Base-by-base conservation (phyloP, 1,284 basidiomycete genomes). In the Heterobasidion occidentale region DNA sequence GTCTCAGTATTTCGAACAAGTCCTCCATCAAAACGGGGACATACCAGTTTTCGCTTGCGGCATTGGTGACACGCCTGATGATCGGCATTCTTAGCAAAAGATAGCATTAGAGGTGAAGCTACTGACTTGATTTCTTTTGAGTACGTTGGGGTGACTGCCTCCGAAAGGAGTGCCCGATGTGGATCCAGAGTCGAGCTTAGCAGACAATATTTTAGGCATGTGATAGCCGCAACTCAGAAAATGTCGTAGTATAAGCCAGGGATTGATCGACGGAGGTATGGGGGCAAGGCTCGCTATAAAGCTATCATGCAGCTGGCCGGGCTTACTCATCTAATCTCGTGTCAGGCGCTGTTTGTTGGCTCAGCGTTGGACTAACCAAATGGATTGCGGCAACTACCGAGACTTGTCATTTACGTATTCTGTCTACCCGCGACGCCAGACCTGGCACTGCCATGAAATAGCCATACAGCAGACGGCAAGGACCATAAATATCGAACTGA, bases 41-140 rank as follows among this genome's bases (percentile, higher is more conserved):
- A 71, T 65, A 88, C 87, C 71, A 89, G 67, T 70, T 89, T 89
- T 58, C 87, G 77, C 60, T 79, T 75, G 46, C 87, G 83, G 66
- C 86, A 89, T 74, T 88, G 72, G 60, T 73, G 74, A 58, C 68
- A 70, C 3, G 72, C 70, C 69, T 72, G 47, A 36, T n/a, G 17
- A 35, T 44, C 3, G 47, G 15, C 7, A 49, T 20, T 19, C 20
- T 34, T 15, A 34, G 33, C 14, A 42, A 12, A 7, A 11, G 38
- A 42, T n/a, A 42, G n/a, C 2, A 4, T 3, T 42, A n/a, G n/a
- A 42, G 38, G 38, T 42, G 38, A 42, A 42, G 38, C 7, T 17
- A 56, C 68, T 46, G 53, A 79, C 81, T 68, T 84, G 82, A 61
- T 84, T 84, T 61, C 82, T 71, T 65, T 81, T 84, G 53, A 84